These are phyloP conservation scores for Endocalyx cinctus DNA, from an alignment of 2,329 filamentous ascomycete genomes.

Conservation along the genomic window DNA sequence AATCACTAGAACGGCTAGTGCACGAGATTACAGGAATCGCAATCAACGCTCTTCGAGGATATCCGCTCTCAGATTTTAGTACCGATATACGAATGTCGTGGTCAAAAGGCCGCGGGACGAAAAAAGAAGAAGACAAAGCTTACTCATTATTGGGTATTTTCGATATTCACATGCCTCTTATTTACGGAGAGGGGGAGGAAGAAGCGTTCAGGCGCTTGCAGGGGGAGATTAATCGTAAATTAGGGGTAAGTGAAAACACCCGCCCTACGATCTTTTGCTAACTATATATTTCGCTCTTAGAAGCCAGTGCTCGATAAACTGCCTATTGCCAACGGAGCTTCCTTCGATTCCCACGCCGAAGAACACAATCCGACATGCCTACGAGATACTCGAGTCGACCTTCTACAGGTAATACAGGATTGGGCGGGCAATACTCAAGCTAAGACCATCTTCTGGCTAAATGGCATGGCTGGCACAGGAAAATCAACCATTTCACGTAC, in stretches of 20 bases:
- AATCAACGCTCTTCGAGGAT: background rate
- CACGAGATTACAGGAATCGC: background rate
- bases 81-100: background rate
- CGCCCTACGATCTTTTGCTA: background rate
- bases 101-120: background rate
- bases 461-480: conserved; percentile 31
- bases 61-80: background rate
- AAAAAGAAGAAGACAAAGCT: background rate
- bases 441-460: conserved; percentile 31
- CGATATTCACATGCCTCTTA: background rate
- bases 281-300: no score
- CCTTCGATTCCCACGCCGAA: conserved; percentile 31
- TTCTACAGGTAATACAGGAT: conserved; percentile 23
- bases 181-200: background rate
- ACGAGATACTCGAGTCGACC: conserved; percentile 25
- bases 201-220: background rate
- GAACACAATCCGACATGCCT: conserved; percentile 28
- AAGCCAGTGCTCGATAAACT: conserved; percentile 1
- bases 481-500: conserved; percentile 33
- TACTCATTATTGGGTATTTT: conserved; percentile 1
- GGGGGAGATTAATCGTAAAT: background rate
- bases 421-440: conserved; percentile 21
- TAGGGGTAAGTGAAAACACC: background rate
- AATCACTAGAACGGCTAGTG: background rate
- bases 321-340: conserved; percentile 11